These are phyloP conservation scores for Chrysanthemum lavandulifolium DNA, from an alignment of 129 eudicot species.

Conservation along the genomic window DNA sequence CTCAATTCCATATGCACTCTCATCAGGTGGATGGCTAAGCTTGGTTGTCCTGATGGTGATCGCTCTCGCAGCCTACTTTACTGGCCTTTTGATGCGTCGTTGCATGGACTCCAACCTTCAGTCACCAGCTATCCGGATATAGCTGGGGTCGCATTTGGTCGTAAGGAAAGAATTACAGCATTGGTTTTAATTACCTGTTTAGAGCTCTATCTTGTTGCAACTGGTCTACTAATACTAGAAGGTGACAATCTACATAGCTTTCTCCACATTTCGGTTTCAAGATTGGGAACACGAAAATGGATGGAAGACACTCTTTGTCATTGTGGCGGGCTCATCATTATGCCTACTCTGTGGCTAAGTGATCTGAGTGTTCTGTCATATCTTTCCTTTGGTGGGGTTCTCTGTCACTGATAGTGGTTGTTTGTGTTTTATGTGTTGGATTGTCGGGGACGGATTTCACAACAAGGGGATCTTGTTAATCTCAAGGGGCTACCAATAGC, in stretches of 20 bases:
- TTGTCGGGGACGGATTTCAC: conserved; percentile 16
- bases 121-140: conserved; percentile 35
- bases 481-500: conserved; percentile 24
- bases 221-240: conserved; percentile 35
- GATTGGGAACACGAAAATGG: conserved; percentile 20
- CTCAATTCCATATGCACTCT: conserved; percentile 7
- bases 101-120: conserved; percentile 33
- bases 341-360: conserved; percentile 34
- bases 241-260: conserved; percentile 34
- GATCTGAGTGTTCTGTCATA: conserved; percentile 27
- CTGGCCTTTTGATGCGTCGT: conserved; percentile 27
- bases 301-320: conserved; percentile 36
- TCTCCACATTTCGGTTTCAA: conserved; percentile 28
- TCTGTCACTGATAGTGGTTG: conserved; percentile 23
- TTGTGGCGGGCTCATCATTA: conserved; percentile 23
- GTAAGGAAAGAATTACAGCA: conserved; percentile 31
- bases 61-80: conserved; percentile 18
- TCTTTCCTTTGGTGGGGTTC: conserved; percentile 27
- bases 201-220: conserved; percentile 32
- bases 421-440: conserved; percentile 28
- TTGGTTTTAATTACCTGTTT: conserved; percentile 9
- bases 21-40: too few species aligned
- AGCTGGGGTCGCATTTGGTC: conserved; percentile 34
- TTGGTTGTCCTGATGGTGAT: too few species aligned
- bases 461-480: conserved; percentile 26